Evolutionary conservation across 176 grass and related monocot genomes (phyloP).

Genomic region (Oryza meyeriana): DNA sequence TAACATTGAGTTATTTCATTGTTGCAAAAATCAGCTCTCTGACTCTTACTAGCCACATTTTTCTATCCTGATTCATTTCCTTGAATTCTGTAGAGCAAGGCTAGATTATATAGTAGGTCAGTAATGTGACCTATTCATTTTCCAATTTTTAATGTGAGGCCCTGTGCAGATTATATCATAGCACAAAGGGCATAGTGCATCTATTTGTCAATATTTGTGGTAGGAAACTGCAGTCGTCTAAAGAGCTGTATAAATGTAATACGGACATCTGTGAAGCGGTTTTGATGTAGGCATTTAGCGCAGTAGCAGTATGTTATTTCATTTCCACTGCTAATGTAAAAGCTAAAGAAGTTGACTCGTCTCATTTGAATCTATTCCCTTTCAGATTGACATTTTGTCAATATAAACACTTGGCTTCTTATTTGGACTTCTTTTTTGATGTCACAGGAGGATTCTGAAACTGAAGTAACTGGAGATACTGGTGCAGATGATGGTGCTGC

Average conservation of each 20-base stretch:
- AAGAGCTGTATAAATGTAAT: neutral
- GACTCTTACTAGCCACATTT: neutral
- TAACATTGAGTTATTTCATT: neutral
- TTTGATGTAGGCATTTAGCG: neutral
- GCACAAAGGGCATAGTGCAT: neutral
- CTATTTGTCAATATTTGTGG: neutral
- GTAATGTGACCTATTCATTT: neutral
- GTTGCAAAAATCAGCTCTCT: neutral
- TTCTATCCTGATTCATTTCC: neutral
- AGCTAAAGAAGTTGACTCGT: neutral
- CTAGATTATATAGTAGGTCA: neutral
- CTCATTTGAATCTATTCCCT: neutral
- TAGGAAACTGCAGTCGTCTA: neutral
- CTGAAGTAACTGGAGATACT: slow-evolving; percentile 45
- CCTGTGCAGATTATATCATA: neutral
- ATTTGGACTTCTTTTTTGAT: slow-evolving; percentile 5
- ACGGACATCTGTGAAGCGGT: neutral
- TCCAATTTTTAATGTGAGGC: neutral
- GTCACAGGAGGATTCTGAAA: slow-evolving; percentile 58
- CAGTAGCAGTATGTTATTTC: neutral
- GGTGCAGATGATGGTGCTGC: slow-evolving; percentile 35
- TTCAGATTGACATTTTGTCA: neutral
- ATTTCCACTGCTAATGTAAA: neutral
- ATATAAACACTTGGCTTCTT: neutral
- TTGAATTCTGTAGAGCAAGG: neutral